phyloP scores from a whole-genome alignment of 1,284 basidiomycete genomes.

The Apiotrichum laibachii region DNA sequence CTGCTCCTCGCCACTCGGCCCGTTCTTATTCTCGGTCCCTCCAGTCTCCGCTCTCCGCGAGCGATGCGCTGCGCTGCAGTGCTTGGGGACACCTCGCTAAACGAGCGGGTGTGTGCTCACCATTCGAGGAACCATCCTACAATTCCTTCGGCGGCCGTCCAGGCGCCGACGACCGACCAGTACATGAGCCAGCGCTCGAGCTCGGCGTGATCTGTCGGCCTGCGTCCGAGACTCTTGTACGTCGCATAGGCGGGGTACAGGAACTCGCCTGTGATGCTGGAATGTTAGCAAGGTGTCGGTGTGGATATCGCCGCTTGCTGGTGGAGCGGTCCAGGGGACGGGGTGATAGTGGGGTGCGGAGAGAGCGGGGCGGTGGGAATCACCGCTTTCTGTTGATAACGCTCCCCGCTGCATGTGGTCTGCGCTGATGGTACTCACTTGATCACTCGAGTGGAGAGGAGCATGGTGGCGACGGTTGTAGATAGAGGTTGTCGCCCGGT shows the following conservation, averaged over 20 bases:
- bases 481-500: too few species aligned
- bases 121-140: slow-evolving; percentile 68
- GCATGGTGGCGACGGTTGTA: slow-evolving; percentile 8
- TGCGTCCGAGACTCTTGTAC: slow-evolving; percentile 57
- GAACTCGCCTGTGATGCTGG: slow-evolving; percentile 44
- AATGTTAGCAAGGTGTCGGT: slow-evolving; percentile 2
- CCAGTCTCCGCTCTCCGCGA: too few species aligned
- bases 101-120: slow-evolving; percentile 54
- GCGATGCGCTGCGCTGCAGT: too few species aligned
- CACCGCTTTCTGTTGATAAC: too few species aligned
- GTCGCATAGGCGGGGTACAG: slow-evolving; percentile 53
- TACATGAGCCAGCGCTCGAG: slow-evolving; percentile 51
- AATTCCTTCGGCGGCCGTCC: slow-evolving; percentile 67
- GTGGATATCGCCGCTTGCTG: neutral
- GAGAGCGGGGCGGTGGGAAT: too few species aligned
- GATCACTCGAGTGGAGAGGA: slow-evolving; percentile 15
- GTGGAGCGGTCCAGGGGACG: neutral
- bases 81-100: too few species aligned
- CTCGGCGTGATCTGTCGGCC: slow-evolving; percentile 59
- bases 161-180: slow-evolving; percentile 60
- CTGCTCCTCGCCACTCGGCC: too few species aligned
- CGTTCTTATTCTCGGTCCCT: too few species aligned
- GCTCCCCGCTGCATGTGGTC: neutral
- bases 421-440: slow-evolving; percentile 6
- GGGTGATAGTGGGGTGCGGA: neutral